Base-by-base conservation (phyloP, 2,329 filamentous ascomycete genomes). In the Eutypella sp. region DNA sequence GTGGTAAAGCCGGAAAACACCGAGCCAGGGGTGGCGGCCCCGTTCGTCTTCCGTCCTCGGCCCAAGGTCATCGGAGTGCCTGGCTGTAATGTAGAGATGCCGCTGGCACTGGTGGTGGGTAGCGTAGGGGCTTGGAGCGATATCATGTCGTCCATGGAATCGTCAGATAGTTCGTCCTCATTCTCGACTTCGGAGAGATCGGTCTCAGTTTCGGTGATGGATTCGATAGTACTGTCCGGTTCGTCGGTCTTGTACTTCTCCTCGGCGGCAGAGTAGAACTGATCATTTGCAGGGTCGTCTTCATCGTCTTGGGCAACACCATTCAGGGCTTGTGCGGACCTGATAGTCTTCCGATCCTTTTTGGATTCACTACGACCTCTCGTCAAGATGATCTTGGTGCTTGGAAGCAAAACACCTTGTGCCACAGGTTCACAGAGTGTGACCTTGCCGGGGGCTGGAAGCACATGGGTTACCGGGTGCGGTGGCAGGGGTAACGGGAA, bases 341-440 rank as follows among this genome's bases (percentile, higher is more conserved):
- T 61, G 11, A 76, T 69, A 44, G 68, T 65, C 16, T 70, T 70
- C 52, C 73, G 70, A 57, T 60, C 67, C 62, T 62, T 75, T 69
- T 79, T 84, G 59, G 63, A 74, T 47, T 80, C 78, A 20, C 72
- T 74, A 55, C 74, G 79, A 4, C 81, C 79, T 22, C 79, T 78
- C 40, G 87, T 83, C 19, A 97, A 74, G 20, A 99, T 83, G 47
- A 99, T 89, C 58, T 87, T 90, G 15, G 91, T 99, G 11, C 73
- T 78, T 1, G 88, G 76, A 8, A 84, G 77, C 40, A 99, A 64
- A 5, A 93, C 66, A 8, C 93, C 93, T 66, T 99, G 93, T 5
- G 88, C 82, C 15, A 97, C 90, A 8, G 93, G 93, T 64, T 99
- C 93, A 63, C 91, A 97, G n/a, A 95, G 81, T 40, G 88, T 83